Evolutionary conservation across 2,329 filamentous ascomycete species (phyloP).

Genomic region (Fusarium sp.): DNA sequence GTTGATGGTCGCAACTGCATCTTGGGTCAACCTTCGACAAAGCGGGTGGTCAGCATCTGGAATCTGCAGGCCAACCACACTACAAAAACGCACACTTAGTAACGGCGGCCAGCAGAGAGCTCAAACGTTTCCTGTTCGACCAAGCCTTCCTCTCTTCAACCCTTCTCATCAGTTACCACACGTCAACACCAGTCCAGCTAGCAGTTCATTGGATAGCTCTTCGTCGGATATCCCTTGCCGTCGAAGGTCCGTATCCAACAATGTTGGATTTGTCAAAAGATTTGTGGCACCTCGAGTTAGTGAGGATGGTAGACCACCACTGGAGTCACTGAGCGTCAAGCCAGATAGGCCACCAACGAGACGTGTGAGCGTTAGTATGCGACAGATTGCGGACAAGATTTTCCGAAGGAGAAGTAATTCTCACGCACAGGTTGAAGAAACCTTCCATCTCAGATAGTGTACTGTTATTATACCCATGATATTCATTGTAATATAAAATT

Average conservation of each 20-base stretch:
- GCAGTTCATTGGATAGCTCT: conserved; percentile 30
- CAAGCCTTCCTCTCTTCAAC: conserved; percentile 29
- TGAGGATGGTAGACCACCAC: conserved; percentile 41
- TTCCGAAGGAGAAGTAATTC: conserved; percentile 48
- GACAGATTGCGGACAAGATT: conserved; percentile 46
- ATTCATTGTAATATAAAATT: conserved; percentile 39
- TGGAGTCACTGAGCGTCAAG: conserved; percentile 37
- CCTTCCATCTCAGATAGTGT: conserved; percentile 43
- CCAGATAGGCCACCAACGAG: conserved; percentile 42
- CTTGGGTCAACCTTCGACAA: conserved; percentile 54
- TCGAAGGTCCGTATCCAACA: conserved; percentile 44
- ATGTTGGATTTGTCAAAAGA: conserved; percentile 41
- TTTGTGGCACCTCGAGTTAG: conserved; percentile 43
- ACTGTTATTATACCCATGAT: conserved; percentile 34
- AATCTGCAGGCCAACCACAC: conserved; percentile 46
- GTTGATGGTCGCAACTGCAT: conserved; percentile 54
- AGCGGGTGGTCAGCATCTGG: conserved; percentile 52
- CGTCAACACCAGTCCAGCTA: conserved; percentile 32
- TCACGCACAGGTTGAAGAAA: conserved; percentile 43
- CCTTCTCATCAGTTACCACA: conserved; percentile 30
- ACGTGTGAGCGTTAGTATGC: conserved; percentile 46
- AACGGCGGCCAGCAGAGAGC: conserved; percentile 34
- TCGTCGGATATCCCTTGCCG: conserved; percentile 37
- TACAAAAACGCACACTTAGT: conserved; percentile 43
- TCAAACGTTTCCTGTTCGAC: conserved; percentile 38